A percentile compares a stretch with the other conserved stretches of the same genome.
These are phyloP conservation scores for Aristolochia californica DNA, from an alignment of 164 flowering plant species.

Conservation along the genomic window DNA sequence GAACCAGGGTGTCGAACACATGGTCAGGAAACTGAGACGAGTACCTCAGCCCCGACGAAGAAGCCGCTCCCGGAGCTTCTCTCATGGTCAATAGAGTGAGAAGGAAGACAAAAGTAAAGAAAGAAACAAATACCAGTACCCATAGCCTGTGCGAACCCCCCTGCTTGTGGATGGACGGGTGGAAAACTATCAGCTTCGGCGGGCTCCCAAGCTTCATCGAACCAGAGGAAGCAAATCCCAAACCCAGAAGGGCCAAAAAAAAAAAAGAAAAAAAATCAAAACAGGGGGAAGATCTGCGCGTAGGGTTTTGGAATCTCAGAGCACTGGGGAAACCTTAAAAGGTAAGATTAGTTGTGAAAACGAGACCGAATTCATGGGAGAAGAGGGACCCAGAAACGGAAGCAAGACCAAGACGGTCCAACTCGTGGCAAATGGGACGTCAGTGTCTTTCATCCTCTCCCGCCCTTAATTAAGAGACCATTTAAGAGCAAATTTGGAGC, in stretches of 20 bases:
- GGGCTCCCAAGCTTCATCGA: constrained; percentile 9
- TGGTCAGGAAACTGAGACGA: constrained; percentile 16
- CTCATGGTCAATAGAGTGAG: constrained; percentile 37
- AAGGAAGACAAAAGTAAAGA: constrained; percentile 49
- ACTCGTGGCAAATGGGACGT: no score
- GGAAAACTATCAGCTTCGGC: constrained; percentile 21
- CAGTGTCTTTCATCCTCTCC: no score
- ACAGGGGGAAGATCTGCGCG: background rate
- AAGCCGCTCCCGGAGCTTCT: no score
- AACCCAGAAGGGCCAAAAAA: background rate
- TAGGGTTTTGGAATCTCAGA: background rate
- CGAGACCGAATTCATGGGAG: no score
- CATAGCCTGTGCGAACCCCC: constrained; percentile 32
- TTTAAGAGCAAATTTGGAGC: no score
- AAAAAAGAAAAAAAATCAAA: background rate
- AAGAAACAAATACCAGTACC: constrained; percentile 43
- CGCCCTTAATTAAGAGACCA: no score
- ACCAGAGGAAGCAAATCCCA: background rate
- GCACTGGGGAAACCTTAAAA: no score
- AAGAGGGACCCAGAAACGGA: no score
- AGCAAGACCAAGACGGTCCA: no score
- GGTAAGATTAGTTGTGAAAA: no score
- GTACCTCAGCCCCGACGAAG: background rate
- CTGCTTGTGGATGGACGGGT: constrained; percentile 19
- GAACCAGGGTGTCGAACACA: constrained; percentile 48